Percentiles rank a stretch among this genome's conserved stretches.
Evolutionary conservation across 2,329 filamentous ascomycete genomes (phyloP).

Genomic region (Rosellinia necatrix): DNA sequence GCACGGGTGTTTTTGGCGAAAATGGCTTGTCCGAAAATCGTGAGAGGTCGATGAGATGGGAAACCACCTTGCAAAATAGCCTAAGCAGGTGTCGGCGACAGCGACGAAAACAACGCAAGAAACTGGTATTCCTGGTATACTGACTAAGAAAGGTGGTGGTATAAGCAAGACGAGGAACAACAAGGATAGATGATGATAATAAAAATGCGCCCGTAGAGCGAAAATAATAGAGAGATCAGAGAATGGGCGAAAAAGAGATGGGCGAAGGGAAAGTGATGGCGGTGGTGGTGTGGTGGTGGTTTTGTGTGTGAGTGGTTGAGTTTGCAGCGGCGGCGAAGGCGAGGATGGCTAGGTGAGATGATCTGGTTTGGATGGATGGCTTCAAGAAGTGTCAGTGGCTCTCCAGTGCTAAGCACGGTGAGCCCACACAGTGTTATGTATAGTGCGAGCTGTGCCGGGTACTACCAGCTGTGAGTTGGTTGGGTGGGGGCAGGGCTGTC

Average conservation of each 20-base stretch:
- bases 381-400: constrained; percentile 23
- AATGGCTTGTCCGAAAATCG: constrained; percentile 4
- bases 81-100: constrained; percentile 24
- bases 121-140: constrained; percentile 26
- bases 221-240: constrained; percentile 10
- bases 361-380: constrained; percentile 33
- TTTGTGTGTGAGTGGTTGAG: constrained; percentile 29
- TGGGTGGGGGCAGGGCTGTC: constrained; percentile 29
- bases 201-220: constrained; percentile 22
- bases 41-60: not conserved
- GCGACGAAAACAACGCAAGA: constrained; percentile 29
- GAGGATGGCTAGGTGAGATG: constrained; percentile 35
- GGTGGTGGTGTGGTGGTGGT: constrained; percentile 16
- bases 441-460: constrained; percentile 17
- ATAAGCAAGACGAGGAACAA: constrained; percentile 25
- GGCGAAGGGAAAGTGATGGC: constrained; percentile 5
- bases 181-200: constrained; percentile 12
- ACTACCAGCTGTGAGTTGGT: constrained; percentile 13
- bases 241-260: constrained; percentile 19
- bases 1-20: not conserved
- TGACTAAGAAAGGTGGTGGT: constrained; percentile 24
- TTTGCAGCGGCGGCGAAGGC: constrained; percentile 39
- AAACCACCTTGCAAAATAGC: constrained; percentile 21
- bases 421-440: constrained; percentile 23
- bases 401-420: constrained; percentile 23